These are phyloP conservation scores for Blastobotrys buckinghamii DNA, from an alignment of 1,139 yeast genomes.

Conservation along the genomic window DNA sequence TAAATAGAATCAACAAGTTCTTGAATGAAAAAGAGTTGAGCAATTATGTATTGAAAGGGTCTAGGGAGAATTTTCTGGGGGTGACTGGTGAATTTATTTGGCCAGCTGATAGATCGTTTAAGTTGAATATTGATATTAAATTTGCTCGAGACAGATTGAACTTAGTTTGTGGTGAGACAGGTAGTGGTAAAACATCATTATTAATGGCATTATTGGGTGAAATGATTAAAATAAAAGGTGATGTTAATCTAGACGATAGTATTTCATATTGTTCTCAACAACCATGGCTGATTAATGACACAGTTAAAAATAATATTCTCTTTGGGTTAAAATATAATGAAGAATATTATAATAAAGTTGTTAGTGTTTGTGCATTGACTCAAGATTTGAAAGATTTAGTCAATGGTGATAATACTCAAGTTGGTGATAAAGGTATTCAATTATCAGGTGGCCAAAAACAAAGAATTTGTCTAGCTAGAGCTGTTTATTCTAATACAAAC, in stretches of 20 bases:
- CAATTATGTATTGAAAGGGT: too few relatives aligned
- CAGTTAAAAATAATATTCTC: conserved; percentile 72
- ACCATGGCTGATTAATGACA: conserved; percentile 90
- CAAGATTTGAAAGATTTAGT: conserved; percentile 74
- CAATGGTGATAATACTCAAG: conserved; percentile 66
- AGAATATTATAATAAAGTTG: conserved; percentile 67
- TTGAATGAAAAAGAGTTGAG: conserved; percentile 72
- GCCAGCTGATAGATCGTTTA: conserved; percentile 77
- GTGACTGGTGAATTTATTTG: conserved; percentile 90
- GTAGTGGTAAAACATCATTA: conserved; percentile 89
- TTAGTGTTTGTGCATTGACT: conserved; percentile 59
- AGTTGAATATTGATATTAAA: conserved; percentile 46
- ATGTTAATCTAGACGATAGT: conserved; percentile 56
- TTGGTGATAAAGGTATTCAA: conserved; percentile 94
- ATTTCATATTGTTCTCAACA: conserved; percentile 94
- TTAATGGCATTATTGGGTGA: conserved; percentile 89
- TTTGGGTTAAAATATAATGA: conserved; percentile 71
- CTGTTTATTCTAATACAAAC: conserved; percentile 77
- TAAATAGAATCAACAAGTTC: conserved; percentile 78
- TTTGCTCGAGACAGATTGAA: conserved; percentile 72
- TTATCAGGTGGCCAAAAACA: conserved; percentile 98
- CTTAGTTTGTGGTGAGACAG: conserved; percentile 88
- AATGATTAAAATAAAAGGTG: conserved; percentile 71
- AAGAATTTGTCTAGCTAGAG: conserved; percentile 91
- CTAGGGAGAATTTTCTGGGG: too few relatives aligned